phyloP scores from a whole-genome alignment of 192 early-diverging fungal species.

The Coemansia sp. region DNA sequence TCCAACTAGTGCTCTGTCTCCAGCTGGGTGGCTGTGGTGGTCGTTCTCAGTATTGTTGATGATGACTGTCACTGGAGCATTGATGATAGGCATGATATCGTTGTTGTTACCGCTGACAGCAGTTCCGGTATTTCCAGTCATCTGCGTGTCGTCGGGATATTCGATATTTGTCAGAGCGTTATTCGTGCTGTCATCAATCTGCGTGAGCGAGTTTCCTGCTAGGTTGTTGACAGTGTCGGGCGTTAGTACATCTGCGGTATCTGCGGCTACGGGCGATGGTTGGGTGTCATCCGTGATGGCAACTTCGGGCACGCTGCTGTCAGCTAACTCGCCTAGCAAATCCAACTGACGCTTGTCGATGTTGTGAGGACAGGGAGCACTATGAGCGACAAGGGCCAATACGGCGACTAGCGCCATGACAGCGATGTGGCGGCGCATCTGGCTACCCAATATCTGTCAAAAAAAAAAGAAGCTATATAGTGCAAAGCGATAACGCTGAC shows the following conservation, averaged over 20 bases:
- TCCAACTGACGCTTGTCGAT: slow-evolving; percentile 21
- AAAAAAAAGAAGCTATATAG: not conserved
- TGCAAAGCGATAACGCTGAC: not conserved
- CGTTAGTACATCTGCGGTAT: not conserved
- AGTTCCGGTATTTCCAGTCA: slow-evolving; percentile 47
- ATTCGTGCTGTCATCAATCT: slow-evolving; percentile 43
- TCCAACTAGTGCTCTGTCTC: not conserved
- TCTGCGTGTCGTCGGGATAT: slow-evolving; percentile 38
- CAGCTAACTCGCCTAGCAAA: not conserved
- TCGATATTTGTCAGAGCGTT: slow-evolving; percentile 27
- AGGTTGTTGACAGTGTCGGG: slow-evolving; percentile 25
- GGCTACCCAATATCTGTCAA: not conserved
- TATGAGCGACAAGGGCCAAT: slow-evolving; percentile 11
- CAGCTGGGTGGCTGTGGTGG: not conserved
- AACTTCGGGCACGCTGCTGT: not conserved
- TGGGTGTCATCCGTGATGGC: not conserved
- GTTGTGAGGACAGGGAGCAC: slow-evolving; percentile 15
- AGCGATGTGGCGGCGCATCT: slow-evolving; percentile 18
- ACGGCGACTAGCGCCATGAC: slow-evolving; percentile 11
- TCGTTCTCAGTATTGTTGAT: slow-evolving; percentile 24
- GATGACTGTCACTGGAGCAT: slow-evolving; percentile 52
- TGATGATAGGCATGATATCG: slow-evolving; percentile 52
- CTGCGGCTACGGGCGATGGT: not conserved
- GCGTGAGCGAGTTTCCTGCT: slow-evolving; percentile 39
- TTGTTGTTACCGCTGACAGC: slow-evolving; percentile 53